These are phyloP conservation scores for Mariannaea elegans DNA, from an alignment of 2,329 filamentous ascomycete genomes.

Conservation along the genomic window DNA sequence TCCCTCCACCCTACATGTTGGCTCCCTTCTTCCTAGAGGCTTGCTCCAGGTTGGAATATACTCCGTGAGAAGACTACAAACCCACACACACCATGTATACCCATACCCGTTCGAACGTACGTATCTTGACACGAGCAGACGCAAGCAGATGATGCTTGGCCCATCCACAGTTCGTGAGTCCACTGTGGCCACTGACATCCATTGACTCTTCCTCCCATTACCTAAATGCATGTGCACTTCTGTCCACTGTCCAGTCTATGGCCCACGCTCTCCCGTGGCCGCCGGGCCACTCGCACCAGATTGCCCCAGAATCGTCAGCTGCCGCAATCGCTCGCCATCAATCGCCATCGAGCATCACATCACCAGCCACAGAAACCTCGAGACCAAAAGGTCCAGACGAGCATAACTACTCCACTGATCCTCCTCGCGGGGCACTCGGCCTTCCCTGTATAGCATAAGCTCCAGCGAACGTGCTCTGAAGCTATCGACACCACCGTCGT, in stretches of 20 bases:
- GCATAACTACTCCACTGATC: constrained; percentile 33
- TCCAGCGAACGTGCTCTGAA: constrained; percentile 38
- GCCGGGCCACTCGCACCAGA: constrained; percentile 21
- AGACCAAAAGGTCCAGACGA: constrained; percentile 5
- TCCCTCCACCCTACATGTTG: constrained; percentile 6
- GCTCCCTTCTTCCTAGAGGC: constrained; percentile 10
- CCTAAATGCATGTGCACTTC: background rate
- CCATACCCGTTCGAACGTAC: constrained; percentile 6
- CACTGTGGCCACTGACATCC: constrained; percentile 1
- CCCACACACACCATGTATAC: constrained; percentile 14
- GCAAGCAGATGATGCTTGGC: background rate
- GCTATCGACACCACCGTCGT: constrained; percentile 41
- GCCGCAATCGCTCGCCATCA: constrained; percentile 14
- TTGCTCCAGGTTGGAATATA: constrained; percentile 21
- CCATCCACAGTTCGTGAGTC: constrained; percentile 12
- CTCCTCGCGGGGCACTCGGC: constrained; percentile 25
- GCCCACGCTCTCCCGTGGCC: constrained; percentile 21
- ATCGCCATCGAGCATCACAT: constrained; percentile 27
- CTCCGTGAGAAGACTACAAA: background rate
- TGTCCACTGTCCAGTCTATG: constrained; percentile 15
- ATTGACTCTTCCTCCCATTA: constrained; percentile 13
- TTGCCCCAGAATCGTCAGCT: constrained; percentile 27
- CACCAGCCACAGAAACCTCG: constrained; percentile 24
- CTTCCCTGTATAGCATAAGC: constrained; percentile 33
- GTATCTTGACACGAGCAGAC: background rate